These are phyloP conservation scores for Hansfordia pulvinata DNA, from an alignment of 2,329 filamentous ascomycete genomes.

Conservation along the genomic window DNA sequence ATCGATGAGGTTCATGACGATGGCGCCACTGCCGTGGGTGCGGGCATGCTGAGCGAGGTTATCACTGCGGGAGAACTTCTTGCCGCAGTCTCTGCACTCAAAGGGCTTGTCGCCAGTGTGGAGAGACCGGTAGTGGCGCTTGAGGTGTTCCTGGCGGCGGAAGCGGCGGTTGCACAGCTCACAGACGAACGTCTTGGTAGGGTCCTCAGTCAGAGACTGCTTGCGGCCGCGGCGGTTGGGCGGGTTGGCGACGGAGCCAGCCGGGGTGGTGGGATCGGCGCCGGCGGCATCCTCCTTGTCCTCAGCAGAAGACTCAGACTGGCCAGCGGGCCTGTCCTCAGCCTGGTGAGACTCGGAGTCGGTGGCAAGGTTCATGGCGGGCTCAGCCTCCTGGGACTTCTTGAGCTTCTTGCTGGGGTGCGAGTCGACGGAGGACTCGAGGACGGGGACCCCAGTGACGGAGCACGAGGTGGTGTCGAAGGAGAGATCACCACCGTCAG, in stretches of 20 bases:
- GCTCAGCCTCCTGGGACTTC: slow-evolving; percentile 35
- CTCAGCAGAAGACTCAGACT: no score
- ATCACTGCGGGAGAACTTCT: slow-evolving; percentile 97
- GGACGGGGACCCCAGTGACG: slow-evolving; percentile 48
- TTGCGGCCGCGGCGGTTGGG: slow-evolving; percentile 91
- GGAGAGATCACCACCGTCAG: slow-evolving; percentile 57
- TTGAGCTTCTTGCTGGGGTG: slow-evolving; percentile 46
- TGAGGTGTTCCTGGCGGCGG: slow-evolving; percentile 94
- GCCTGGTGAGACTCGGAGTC: slow-evolving; percentile 19
- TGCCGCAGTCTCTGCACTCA: slow-evolving; percentile 92
- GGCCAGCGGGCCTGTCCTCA: slow-evolving; percentile 20
- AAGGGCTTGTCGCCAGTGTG: slow-evolving; percentile 99
- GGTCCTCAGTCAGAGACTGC: slow-evolving; percentile 94
- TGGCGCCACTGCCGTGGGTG: slow-evolving; percentile 80
- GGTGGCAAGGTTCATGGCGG: slow-evolving; percentile 29
- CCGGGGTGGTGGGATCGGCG: slow-evolving; percentile 20
- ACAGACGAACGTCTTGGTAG: slow-evolving; percentile 96
- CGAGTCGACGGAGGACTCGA: slow-evolving; percentile 36
- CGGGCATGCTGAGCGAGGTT: slow-evolving; percentile 93
- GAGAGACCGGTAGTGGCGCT: slow-evolving; percentile 95
- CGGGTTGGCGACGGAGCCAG: slow-evolving; percentile 36
- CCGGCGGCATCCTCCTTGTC: slow-evolving; percentile 20
- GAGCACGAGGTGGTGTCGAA: slow-evolving; percentile 52
- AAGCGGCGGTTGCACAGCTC: slow-evolving; percentile 93
- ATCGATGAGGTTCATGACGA: slow-evolving; percentile 82